Conservation (phyloP, 768 basidiomycete species). For the Sporobolomyces pararoseus region DNA sequence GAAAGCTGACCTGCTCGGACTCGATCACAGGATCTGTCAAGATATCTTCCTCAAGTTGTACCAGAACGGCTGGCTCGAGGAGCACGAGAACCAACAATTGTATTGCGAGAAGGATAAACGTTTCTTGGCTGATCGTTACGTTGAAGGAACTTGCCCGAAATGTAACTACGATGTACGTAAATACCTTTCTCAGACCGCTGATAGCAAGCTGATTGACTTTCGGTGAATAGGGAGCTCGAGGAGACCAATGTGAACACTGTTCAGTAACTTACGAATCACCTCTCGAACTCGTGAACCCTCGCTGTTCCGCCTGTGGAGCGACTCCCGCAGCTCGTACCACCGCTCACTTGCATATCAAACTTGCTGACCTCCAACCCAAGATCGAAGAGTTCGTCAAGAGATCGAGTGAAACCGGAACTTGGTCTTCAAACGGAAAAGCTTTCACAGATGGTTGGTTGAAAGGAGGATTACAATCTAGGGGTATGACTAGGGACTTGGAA, state of each 20-base stretch:
- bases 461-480: slow-evolving; percentile 77
- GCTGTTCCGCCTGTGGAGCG: slow-evolving; percentile 77
- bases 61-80: slow-evolving; percentile 69
- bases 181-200: neutral
- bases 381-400: slow-evolving; percentile 83
- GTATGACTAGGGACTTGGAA: slow-evolving; percentile 84
- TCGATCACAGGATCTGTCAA: slow-evolving; percentile 69
- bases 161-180: slow-evolving; percentile 70
- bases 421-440: slow-evolving; percentile 89
- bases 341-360: slow-evolving; percentile 90
- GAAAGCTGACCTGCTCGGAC: neutral
- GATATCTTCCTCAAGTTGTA: slow-evolving; percentile 80
- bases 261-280: slow-evolving; percentile 80
- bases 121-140: slow-evolving; percentile 94
- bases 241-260: slow-evolving; percentile 96
- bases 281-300: slow-evolving; percentile 87
- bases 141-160: slow-evolving; percentile 95
- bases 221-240: slow-evolving; percentile 78
- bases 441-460: slow-evolving; percentile 85
- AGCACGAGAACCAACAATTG: slow-evolving; percentile 83
- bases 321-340: slow-evolving; percentile 69
- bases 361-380: slow-evolving; percentile 74
- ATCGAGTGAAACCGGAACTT: slow-evolving; percentile 75
- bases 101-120: slow-evolving; percentile 71
- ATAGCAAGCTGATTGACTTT: neutral